Evolutionary conservation across 495 filamentous ascomycete genomes (phyloP).

Genomic region (Cercophora newfieldiana): DNA sequence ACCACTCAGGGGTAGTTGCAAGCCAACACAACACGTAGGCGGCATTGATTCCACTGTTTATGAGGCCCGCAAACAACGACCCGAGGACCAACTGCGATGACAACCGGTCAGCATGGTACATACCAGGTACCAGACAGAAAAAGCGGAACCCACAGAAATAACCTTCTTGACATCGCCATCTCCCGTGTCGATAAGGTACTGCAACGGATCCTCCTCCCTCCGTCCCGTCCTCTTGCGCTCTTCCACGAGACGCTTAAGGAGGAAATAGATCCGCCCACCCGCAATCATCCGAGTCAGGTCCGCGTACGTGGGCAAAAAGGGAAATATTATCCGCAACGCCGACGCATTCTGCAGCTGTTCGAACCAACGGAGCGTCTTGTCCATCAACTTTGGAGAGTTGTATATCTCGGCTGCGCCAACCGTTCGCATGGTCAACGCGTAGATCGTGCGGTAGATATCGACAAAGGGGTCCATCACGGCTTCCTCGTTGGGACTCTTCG

Average conservation of each 20-base stretch:
- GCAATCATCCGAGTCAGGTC: conserved; percentile 33
- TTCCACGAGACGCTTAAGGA: conserved; percentile 42
- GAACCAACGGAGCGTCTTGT: conserved; percentile 36
- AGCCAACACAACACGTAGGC: conserved; percentile 43
- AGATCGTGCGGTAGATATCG: conserved; percentile 45
- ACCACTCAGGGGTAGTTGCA: conserved; percentile 42
- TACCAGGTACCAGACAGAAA: conserved; percentile 1
- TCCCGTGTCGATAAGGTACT: conserved; percentile 45
- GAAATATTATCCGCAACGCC: conserved; percentile 43
- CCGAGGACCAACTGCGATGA: conserved; percentile 40
- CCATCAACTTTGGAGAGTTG: conserved; percentile 35
- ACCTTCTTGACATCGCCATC: conserved; percentile 34
- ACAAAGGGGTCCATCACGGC: conserved; percentile 42
- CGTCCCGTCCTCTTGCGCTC: conserved; percentile 37
- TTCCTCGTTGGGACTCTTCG: conserved; percentile 23
- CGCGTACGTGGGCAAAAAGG: conserved; percentile 38
- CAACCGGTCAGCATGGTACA: conserved; percentile 9
- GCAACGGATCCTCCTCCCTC: conserved; percentile 46
- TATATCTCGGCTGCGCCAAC: conserved; percentile 46
- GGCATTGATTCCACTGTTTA: conserved; percentile 49
- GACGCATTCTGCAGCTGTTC: conserved; percentile 34
- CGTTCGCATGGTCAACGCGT: conserved; percentile 41
- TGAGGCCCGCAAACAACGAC: conserved; percentile 36
- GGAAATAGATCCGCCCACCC: conserved; percentile 41
- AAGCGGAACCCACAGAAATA: conserved; percentile 24